A percentile compares a stretch with the other conserved stretches of the same genome.
phyloP scores from a whole-genome alignment of 106 monocot genomes.

The Alisma plantagoaquatica region DNA sequence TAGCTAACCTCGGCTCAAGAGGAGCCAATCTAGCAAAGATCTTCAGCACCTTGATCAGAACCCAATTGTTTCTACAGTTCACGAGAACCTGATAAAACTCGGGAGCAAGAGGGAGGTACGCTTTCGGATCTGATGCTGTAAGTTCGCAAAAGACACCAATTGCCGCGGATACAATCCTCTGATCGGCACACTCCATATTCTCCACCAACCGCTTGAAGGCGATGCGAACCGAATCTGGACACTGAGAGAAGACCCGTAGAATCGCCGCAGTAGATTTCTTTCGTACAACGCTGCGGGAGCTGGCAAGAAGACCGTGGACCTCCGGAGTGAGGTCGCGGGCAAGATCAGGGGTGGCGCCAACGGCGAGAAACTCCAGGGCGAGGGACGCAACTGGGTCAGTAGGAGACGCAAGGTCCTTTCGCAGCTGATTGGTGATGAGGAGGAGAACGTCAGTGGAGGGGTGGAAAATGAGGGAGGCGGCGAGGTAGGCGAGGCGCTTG shows the following conservation, averaged over 20 bases:
- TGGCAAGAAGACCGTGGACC: conserved; percentile 22
- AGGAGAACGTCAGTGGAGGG: conserved; percentile 55
- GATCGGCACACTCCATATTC: conserved; percentile 32
- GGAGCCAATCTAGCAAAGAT: conserved; percentile 52
- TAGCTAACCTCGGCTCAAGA: conserved; percentile 52
- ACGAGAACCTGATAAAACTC: conserved; percentile 56
- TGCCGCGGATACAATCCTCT: conserved; percentile 26
- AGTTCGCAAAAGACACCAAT: conserved; percentile 66
- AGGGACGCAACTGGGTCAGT: conserved; percentile 14
- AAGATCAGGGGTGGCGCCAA: conserved; percentile 35
- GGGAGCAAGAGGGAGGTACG: conserved; percentile 78
- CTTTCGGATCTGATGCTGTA: conserved; percentile 26
- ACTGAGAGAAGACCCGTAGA: conserved; percentile 22
- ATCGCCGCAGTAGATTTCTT: conserved; percentile 19
- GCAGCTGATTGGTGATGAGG: conserved; percentile 79
- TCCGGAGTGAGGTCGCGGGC: conserved; percentile 34
- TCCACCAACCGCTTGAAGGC: conserved; percentile 54
- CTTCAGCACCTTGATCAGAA: conserved; percentile 83
- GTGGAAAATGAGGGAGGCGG: conserved; percentile 52
- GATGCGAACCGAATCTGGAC: conserved; percentile 26
- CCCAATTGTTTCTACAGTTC: conserved; percentile 62
- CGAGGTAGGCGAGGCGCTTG: conserved; percentile 57
- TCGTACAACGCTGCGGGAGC: conserved; percentile 9
- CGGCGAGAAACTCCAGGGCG: conserved; percentile 39
- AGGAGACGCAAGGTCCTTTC: conserved; percentile 55